Base-by-base conservation (phyloP, 345 rosid species). In the Rhizophora mangle region DNA sequence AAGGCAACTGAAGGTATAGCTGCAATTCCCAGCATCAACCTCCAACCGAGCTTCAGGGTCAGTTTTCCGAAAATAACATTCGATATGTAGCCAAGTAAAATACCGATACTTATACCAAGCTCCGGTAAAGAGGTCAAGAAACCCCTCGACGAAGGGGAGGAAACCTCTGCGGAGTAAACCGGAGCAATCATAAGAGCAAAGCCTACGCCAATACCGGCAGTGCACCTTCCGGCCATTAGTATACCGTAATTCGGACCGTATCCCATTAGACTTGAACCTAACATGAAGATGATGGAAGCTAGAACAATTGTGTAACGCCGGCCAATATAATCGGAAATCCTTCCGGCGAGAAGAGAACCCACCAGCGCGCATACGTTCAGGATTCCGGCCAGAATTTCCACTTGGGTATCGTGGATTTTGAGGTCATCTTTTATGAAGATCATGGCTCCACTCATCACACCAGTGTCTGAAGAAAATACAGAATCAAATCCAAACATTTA, bases 371-470 rank as follows among this genome's bases (percentile, higher is more conserved):
- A 93, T 24, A 91, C 47, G 71, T 93, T 93, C 24, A 93, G 82
- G 69, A 89, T 88, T 54, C 97, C 97, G 24, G 95, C 91, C 1
- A 93, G 91, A 21, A 93, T 68, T 72, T 93, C 89, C 24, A 93
- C 85, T 60, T 88, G 77, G 0, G 77, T 79, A 39, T 91, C 98
- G 24, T 68, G 75, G 72, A 89, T 89, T 39, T 82, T 81, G 13
- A 93, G 75, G 26, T 94, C 97, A 51, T 91, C 96, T 76, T 91
- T 81, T 63, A 94, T 91, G 82, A 89, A 91, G 19, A 91, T 86
- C 95, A 94, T 87, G 13, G 97, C 97, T 56, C 97, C 97, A 64
- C 98, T 94, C 96, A 94, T 94, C 1, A 94, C 97, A 11, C 96
- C 98, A 15, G 98, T 94, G 75, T 91, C 98, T 94, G 81, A 10